Conservation (phyloP, 2,329 filamentous ascomycete species). For the Mollisiaceae sp. region DNA sequence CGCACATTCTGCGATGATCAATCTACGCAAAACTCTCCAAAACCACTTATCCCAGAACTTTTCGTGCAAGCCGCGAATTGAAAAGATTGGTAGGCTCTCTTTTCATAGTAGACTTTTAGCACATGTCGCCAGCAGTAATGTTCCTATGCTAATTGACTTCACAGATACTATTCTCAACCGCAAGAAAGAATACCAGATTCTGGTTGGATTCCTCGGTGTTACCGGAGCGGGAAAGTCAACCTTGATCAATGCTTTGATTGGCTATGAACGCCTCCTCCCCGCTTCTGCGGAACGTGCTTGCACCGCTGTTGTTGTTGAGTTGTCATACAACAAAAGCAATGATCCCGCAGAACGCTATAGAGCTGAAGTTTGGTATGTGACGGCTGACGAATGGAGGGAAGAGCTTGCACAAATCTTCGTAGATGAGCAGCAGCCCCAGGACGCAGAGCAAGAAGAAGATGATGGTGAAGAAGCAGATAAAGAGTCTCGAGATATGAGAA, state of each 20-base stretch:
- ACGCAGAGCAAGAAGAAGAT: neutral
- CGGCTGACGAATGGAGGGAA: constrained; percentile 22
- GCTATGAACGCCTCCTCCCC: constrained; percentile 22
- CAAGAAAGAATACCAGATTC: constrained; percentile 22
- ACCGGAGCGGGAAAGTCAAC: constrained; percentile 69
- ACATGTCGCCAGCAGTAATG: too few species aligned
- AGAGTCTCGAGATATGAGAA: constrained; percentile 39
- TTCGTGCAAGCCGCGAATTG: constrained; percentile 4
- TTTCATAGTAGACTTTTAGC: neutral
- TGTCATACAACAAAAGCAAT: constrained; percentile 26
- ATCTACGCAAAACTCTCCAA: constrained; percentile 4
- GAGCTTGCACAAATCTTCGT: constrained; percentile 28
- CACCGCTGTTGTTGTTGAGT: constrained; percentile 30
- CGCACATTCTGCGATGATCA: constrained; percentile 9
- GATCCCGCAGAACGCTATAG: constrained; percentile 14
- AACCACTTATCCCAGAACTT: neutral
- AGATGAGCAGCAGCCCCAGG: neutral
- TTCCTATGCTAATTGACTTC: neutral
- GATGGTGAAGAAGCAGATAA: constrained; percentile 41
- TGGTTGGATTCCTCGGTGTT: constrained; percentile 55
- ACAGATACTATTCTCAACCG: constrained; percentile 17
- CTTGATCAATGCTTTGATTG: constrained; percentile 60
- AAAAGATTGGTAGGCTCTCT: constrained; percentile 9
- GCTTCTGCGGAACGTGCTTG: constrained; percentile 22
- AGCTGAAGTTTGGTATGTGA: constrained; percentile 23